phyloP scores from a whole-genome alignment of 1,284 basidiomycete genomes.

The Marasmius oreades region DNA sequence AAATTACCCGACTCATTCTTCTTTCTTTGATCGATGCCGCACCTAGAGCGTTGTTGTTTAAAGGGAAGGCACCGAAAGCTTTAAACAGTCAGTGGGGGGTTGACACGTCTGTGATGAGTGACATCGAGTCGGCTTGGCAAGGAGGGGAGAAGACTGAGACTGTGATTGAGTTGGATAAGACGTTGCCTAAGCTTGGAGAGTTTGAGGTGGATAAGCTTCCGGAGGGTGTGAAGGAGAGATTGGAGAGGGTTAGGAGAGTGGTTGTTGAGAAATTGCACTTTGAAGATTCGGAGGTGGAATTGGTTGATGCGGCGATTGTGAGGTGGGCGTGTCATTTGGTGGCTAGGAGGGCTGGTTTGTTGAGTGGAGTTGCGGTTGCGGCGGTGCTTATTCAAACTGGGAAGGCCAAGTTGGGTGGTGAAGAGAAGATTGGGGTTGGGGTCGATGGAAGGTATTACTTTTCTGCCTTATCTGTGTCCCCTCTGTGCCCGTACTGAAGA shows the following conservation, averaged over 20 bases:
- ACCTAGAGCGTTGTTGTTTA: slow-evolving; percentile 72
- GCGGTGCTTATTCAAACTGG: slow-evolving; percentile 84
- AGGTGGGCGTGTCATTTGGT: slow-evolving; percentile 79
- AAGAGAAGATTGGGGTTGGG: slow-evolving; percentile 67
- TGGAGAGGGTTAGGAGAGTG: slow-evolving; percentile 53
- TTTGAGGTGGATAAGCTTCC: slow-evolving; percentile 32
- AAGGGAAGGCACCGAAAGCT: slow-evolving; percentile 66
- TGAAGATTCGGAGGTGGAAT: slow-evolving; percentile 45
- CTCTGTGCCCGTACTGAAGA: neutral
- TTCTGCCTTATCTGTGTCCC: neutral
- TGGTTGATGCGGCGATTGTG: slow-evolving; percentile 77
- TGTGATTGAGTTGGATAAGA: slow-evolving; percentile 13
- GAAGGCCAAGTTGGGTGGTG: slow-evolving; percentile 42
- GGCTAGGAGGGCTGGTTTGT: slow-evolving; percentile 75
- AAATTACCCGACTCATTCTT: slow-evolving; percentile 85
- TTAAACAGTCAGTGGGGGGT: slow-evolving; percentile 92
- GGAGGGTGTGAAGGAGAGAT: slow-evolving; percentile 27
- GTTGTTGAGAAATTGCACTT: slow-evolving; percentile 66
- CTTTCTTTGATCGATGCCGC: slow-evolving; percentile 83
- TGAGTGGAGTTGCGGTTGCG: slow-evolving; percentile 88
- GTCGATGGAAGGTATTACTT: slow-evolving; percentile 79
- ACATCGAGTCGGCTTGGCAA: slow-evolving; percentile 76
- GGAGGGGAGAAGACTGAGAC: slow-evolving; percentile 18
- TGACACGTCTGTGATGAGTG: slow-evolving; percentile 91
- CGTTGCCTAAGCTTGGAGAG: slow-evolving; percentile 29